Percentiles rank a stretch among this genome's conserved stretches.
Conservation (phyloP, 495 filamentous ascomycete genomes). For the Lentithecium fluviatile region DNA sequence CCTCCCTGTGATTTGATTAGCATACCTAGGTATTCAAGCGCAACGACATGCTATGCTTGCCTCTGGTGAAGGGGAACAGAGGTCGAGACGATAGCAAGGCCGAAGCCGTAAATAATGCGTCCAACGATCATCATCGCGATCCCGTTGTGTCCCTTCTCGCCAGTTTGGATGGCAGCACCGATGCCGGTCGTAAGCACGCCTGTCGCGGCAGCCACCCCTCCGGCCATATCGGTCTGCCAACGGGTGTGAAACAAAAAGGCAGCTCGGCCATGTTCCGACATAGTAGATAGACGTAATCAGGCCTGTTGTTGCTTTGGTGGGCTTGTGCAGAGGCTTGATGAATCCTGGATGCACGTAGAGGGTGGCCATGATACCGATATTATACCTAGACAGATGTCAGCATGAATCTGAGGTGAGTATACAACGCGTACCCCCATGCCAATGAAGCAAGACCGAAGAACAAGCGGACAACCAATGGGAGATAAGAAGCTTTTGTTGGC, state of each 20-base stretch:
- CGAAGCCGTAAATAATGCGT: slow-evolving; percentile 53
- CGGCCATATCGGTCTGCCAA: slow-evolving; percentile 52
- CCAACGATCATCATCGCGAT: slow-evolving; percentile 56
- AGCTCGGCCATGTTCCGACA: slow-evolving; percentile 55
- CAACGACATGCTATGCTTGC: too few relatives aligned
- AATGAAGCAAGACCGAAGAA: slow-evolving; percentile 59
- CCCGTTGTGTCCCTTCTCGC: slow-evolving; percentile 45
- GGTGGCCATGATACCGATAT: slow-evolving; percentile 57
- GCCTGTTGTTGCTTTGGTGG: slow-evolving; percentile 47
- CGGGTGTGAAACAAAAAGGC: slow-evolving; percentile 54
- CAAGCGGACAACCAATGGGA: slow-evolving; percentile 50
- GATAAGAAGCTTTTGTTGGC: slow-evolving; percentile 39
- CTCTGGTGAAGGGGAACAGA: slow-evolving; percentile 60
- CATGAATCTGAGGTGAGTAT: too few relatives aligned
- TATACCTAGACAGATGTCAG: slow-evolving; percentile 47
- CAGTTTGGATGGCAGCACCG: slow-evolving; percentile 50
- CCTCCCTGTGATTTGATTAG: too few relatives aligned
- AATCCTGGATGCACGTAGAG: slow-evolving; percentile 57
- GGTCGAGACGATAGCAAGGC: slow-evolving; percentile 54
- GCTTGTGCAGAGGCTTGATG: slow-evolving; percentile 46
- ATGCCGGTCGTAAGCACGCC: slow-evolving; percentile 50
- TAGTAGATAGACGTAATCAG: slow-evolving; percentile 60
- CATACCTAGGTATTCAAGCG: too few relatives aligned
- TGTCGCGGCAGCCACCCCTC: slow-evolving; percentile 49
- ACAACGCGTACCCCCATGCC: slow-evolving; percentile 53